phyloP scores from a whole-genome alignment of 345 rosid genomes.

The Camelina hispida region DNA sequence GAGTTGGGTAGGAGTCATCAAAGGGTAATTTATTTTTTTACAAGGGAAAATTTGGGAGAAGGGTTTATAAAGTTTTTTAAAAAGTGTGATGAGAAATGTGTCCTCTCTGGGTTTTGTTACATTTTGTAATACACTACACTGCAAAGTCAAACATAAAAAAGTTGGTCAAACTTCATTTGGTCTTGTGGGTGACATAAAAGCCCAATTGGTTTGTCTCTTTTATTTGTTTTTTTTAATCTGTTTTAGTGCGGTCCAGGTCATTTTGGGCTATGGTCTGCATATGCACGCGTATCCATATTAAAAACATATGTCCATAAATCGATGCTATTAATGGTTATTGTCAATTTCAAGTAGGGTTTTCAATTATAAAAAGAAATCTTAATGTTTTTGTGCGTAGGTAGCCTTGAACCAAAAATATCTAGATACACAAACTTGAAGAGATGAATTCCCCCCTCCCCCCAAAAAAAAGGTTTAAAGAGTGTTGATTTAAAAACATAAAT shows the following conservation, averaged over 20 bases:
- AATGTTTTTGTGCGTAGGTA: constrained; percentile 2
- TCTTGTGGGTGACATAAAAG: constrained; percentile 29
- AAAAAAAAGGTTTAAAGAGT: too few relatives aligned
- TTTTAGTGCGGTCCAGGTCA: constrained; percentile 39
- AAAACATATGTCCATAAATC: constrained; percentile 21
- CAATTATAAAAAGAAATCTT: not conserved
- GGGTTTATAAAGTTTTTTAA: constrained; percentile 7
- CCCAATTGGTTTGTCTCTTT: constrained; percentile 25
- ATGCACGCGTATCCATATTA: constrained; percentile 32
- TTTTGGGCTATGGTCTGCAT: constrained; percentile 28
- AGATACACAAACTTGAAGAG: not conserved
- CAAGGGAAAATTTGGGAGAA: constrained; percentile 30
- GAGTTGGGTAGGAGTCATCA: constrained; percentile 47
- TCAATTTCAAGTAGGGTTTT: constrained; percentile 31
- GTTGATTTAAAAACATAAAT: too few relatives aligned
- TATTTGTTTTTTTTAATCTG: not conserved
- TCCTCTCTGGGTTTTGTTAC: constrained; percentile 29
- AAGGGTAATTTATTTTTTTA: not conserved
- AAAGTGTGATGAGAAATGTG: constrained; percentile 28
- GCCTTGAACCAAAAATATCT: not conserved
- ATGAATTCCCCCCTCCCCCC: not conserved
- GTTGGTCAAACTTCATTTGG: constrained; percentile 45
- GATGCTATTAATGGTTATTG: constrained; percentile 37
- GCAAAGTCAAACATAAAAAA: constrained; percentile 39
- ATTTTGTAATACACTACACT: constrained; percentile 34